Evolutionary conservation across 768 basidiomycete genomes (phyloP), one percentile per base, ranked within the genome.

Genomic region (Pulveroboletus ravenelii): DNA sequence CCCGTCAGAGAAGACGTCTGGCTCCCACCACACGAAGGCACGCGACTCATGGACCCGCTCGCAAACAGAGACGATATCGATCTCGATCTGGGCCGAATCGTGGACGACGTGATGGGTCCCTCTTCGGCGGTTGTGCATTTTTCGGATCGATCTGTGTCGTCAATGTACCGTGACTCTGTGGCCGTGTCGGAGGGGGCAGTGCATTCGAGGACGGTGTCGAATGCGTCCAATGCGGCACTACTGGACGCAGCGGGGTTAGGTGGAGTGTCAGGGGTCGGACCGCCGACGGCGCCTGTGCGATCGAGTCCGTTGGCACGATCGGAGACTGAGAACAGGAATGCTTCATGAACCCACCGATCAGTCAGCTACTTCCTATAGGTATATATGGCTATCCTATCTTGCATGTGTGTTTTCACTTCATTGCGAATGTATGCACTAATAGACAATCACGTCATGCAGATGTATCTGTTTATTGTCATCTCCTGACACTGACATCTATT

Each of bases 81-180:
- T 25, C 50, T 76, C 31, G 73, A 74, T 46, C 58, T 76, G 9
- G 47, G 64, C n/a, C 65, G 56, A 9, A 77, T 79, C 41, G 72
- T 78, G 9, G 71, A 76, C 48, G 72, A 77, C 42, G 71, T 79
- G 1, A 79, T 79, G 78, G 78, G 78, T 3, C 72, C 74, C 4
- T 40, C 64, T 0, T 0, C 44, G 0, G 3, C 48, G 2, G 52
- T 45, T 0, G 47, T 1, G 0, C 66, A 68, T 47, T 68, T 47
- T 18, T 61, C 66, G n/a, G n/a, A n/a, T n/a, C n/a, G n/a, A n/a
- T n/a, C n/a, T n/a, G n/a, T n/a, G n/a, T n/a, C n/a, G n/a, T n/a
- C n/a, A n/a, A n/a, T n/a, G n/a, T n/a, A n/a, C n/a, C n/a, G n/a
- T n/a, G n/a, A n/a, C n/a, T n/a, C n/a, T n/a, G n/a, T n/a, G n/a